Base-by-base conservation (phyloP, 2,329 filamentous ascomycete genomes). In the Triangularia verruculosa region DNA sequence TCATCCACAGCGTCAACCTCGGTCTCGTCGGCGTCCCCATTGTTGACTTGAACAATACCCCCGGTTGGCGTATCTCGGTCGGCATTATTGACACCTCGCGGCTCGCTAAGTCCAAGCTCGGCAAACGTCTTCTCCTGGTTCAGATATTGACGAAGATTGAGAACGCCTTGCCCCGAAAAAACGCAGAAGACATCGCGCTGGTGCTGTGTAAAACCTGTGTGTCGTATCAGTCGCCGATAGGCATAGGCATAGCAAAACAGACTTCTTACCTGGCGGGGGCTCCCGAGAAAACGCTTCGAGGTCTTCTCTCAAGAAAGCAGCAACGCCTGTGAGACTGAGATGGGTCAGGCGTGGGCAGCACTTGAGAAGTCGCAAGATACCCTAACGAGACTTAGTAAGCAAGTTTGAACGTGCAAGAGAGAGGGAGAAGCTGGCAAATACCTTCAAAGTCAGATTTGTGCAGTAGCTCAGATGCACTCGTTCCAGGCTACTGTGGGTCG, bases 381-480 rank as follows among this genome's bases (percentile, higher is more conserved):
- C 94, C 93, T 97, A 70, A 9, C 53, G 72, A 6, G 80, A 75
- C 62, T 70, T 64, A 69, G 69, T 47, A 30, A 57, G 15, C 47
- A n/a, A 62, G 13, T 2, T 4, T 13, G 27, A 59, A 5, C 30
- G 15, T 1, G 30, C 28, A n/a, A 6, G n/a, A 22, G 9, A 4
- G 39, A 25, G n/a, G n/a, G n/a, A 24, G 24, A 4, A 7, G 27
- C 12, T 13, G 6, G 61, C 79, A 22, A 87, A 76, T 83, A 95
- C 93, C 76, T 86, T 85, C 58, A 97, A 82, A 1, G 90, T 95
- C 59, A 99, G 78, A 68, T 91, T 89, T 47, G 91, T 87, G 77
- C 95, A 99, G 75, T 99, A 98, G 76, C 93, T 97, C 43, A 99
- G 83, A 80, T 99, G 95, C 9, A 99, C 95, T 70, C 95, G 86